Conservation (phyloP, 1,139 yeast species). For the Debaryomyces udenii region DNA sequence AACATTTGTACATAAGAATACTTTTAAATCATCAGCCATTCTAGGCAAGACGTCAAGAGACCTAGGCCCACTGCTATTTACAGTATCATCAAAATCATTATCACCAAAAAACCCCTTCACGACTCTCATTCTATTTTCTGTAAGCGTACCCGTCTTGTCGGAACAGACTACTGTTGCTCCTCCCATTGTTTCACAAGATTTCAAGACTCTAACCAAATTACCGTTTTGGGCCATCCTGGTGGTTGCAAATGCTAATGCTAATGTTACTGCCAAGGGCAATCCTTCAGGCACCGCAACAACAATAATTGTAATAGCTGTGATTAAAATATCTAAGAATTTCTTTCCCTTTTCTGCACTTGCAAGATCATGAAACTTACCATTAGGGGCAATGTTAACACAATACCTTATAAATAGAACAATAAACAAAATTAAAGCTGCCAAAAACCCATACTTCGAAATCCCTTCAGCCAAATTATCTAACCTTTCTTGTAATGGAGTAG, state of each 20-base stretch:
- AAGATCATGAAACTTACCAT: conserved; percentile 44
- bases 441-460: conserved; percentile 88
- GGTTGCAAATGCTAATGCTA: conserved; percentile 96
- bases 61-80: conserved; percentile 26
- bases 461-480: conserved; percentile 85
- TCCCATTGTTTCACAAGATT: conserved; percentile 98
- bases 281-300: conserved; percentile 99
- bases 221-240: conserved; percentile 98
- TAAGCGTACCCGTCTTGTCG: conserved; percentile 95
- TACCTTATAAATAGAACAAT: conserved; percentile 78
- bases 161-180: conserved; percentile 97
- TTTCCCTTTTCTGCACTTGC: conserved; percentile 80
- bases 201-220: conserved; percentile 89
- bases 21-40: conserved; percentile 36
- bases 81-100: conserved; percentile 47
- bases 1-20: conserved; percentile 60
- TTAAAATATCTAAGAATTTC: conserved; percentile 78
- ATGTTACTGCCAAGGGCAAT: conserved; percentile 91
- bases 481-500: conserved; percentile 87
- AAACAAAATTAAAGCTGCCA: conserved; percentile 80
- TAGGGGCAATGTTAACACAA: conserved; percentile 63
- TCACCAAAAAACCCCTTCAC: conserved; percentile 72
- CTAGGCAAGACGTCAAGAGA: conserved; percentile 36
- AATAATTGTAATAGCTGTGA: conserved; percentile 87
- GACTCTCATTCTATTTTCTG: conserved; percentile 90